These are phyloP conservation scores for Sphaerosporella brunnea DNA, from an alignment of 495 filamentous ascomycete genomes.

Conservation along the genomic window DNA sequence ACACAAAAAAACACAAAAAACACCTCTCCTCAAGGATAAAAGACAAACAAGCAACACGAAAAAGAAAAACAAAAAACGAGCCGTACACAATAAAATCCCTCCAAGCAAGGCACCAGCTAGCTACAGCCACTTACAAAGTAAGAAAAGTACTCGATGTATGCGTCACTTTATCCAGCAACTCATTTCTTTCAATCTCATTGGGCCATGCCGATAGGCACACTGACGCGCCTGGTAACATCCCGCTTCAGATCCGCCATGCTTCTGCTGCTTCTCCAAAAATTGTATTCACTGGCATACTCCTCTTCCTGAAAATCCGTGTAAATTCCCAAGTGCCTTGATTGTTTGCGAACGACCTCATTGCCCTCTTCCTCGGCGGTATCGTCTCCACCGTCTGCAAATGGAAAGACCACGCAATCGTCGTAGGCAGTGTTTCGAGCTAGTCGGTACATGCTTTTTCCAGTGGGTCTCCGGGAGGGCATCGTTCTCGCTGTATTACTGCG, in stretches of 20 bases:
- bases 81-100: no score
- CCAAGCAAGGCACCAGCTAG: no score
- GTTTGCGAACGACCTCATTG: neutral
- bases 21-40: no score
- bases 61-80: no score
- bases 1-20: no score
- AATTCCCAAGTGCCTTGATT: neutral
- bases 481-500: neutral
- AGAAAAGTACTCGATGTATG: no score
- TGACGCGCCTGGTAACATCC: no score
- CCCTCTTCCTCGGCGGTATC: neutral
- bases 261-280: neutral
- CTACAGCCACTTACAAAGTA: no score
- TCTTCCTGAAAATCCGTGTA: neutral
- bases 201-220: no score
- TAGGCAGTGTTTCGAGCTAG: constrained; percentile 6
- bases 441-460: constrained; percentile 1
- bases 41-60: no score
- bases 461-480: constrained; percentile 1
- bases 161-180: no score
- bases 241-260: neutral
- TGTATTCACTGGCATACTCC: constrained; percentile 3
- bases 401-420: constrained; percentile 13
- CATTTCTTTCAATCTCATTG: no score
- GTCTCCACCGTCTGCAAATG: constrained; percentile 2